Evolutionary conservation across 768 basidiomycete species (phyloP).

Genomic region (Russula lepida): DNA sequence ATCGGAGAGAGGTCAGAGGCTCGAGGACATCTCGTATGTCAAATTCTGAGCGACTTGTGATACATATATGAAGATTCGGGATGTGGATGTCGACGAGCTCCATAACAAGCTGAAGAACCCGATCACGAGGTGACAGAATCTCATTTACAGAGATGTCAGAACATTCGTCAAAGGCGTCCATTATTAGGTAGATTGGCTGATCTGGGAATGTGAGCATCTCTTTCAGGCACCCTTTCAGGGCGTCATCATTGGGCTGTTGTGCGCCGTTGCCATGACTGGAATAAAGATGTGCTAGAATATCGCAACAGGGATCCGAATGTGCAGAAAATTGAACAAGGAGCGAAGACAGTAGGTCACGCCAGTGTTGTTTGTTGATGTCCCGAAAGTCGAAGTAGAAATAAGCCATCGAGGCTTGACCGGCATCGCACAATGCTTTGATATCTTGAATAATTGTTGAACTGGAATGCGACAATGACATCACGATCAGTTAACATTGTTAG

Average conservation of each 20-base stretch:
- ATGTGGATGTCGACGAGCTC: neutral
- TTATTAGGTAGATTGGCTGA: neutral
- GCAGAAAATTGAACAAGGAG: neutral
- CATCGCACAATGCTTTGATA: neutral
- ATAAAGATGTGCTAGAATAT: neutral
- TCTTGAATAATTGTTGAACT: constrained; percentile 2
- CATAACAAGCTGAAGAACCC: neutral
- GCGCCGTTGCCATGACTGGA: neutral
- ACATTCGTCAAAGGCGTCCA: neutral
- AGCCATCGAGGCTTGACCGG: neutral
- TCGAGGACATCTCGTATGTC: neutral
- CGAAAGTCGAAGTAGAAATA: constrained; percentile 3
- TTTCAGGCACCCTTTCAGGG: neutral
- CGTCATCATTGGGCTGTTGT: neutral
- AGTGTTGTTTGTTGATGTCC: neutral
- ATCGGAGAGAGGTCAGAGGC: neutral
- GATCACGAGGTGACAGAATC: neutral
- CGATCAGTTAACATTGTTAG: neutral
- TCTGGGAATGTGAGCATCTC: neutral
- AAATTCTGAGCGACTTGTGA: neutral
- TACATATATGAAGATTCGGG: neutral
- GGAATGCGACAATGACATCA: neutral
- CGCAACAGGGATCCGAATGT: neutral
- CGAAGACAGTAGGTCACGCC: neutral
- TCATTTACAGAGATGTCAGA: neutral